A percentile compares a stretch with the other conserved stretches of the same genome.
phyloP scores from a whole-genome alignment of 257 asterid species.

The Solanum appendiculatum region DNA sequence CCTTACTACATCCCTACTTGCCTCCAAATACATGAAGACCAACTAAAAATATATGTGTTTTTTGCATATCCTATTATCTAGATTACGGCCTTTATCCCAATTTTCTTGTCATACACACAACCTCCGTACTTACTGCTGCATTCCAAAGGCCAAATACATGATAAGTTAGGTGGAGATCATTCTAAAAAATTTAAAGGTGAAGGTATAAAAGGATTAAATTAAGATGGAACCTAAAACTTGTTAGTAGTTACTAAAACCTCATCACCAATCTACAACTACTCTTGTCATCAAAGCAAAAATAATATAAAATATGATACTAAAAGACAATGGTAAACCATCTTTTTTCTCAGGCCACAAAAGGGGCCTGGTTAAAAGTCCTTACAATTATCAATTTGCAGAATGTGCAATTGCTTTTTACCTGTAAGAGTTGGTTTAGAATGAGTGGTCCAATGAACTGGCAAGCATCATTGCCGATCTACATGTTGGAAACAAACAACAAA shows the following conservation, averaged over 20 bases:
- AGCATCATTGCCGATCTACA: constrained; percentile 77
- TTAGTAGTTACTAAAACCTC: background rate
- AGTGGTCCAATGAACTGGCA: constrained; percentile 92
- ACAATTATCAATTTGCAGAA: background rate
- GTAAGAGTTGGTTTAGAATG: constrained; percentile 60
- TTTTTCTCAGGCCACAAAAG: background rate
- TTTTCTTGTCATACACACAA: background rate
- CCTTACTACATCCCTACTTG: background rate
- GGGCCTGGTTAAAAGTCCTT: background rate
- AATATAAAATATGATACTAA: background rate
- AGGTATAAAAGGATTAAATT: background rate
- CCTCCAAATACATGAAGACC: background rate
- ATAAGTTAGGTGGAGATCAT: background rate
- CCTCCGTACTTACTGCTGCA: background rate
- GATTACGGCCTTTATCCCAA: background rate
- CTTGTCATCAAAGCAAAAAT: background rate
- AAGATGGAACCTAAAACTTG: background rate
- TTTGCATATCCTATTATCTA: background rate
- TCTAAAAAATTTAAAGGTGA: background rate
- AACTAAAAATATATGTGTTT: background rate
- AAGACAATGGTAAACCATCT: background rate
- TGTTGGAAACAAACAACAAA: background rate
- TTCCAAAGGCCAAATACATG: background rate
- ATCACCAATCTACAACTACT: background rate
- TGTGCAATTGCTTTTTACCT: constrained; percentile 31